Evolutionary conservation across 1,284 basidiomycete genomes (phyloP), one percentile per base, ranked within the genome.

Genomic region (Pseudozyma thailandica): DNA sequence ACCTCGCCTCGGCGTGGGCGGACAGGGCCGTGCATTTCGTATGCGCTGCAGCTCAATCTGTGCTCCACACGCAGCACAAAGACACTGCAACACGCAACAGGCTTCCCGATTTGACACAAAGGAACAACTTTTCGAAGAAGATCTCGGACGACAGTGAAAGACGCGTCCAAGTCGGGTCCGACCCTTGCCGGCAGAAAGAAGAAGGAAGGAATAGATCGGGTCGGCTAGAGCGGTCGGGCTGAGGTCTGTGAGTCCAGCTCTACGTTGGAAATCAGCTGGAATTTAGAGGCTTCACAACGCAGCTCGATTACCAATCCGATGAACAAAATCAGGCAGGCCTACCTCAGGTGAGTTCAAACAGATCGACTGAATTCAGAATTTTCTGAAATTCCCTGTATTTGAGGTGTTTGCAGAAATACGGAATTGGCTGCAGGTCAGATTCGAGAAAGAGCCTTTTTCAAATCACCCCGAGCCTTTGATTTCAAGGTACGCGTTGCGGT

Each of bases 121-220:
- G n/a, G n/a, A n/a, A n/a, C n/a, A 43, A 60, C 58, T 50, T 45
- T 60, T 50, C 41, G 7, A 18, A n/a, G 38, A 46, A 42, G 44
- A 25, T 62, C 59, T 55, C 59, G 59, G 52, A 51, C 60, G 60
- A 56, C 50, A 56, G 27, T 4, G 18, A 44, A 20, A 6, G 25
- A 16, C n/a, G 12, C 16, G 33, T 28, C 12, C 9, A n/a, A 25
- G 27, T 44, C 42, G 27, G 37, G 37, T 41, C 39, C 39, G 39
- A 49, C 52, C 54, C 54, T 50, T 53, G 49, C 55, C 61, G 61
- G 35, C 38, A 26, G 7, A 21, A 28, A 37, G 30, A 25, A 41
- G 28, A 23, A 23, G 27, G 26, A 46, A 55, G 59, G 52, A 46
- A 62, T 26, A 53, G 53, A 56, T 62, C 60, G 60, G 59, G 59